Percentiles rank a stretch among this genome's conserved stretches.
These are phyloP conservation scores for Trichoderma pleuroti DNA, from an alignment of 2,329 filamentous ascomycete genomes.

Conservation along the genomic window DNA sequence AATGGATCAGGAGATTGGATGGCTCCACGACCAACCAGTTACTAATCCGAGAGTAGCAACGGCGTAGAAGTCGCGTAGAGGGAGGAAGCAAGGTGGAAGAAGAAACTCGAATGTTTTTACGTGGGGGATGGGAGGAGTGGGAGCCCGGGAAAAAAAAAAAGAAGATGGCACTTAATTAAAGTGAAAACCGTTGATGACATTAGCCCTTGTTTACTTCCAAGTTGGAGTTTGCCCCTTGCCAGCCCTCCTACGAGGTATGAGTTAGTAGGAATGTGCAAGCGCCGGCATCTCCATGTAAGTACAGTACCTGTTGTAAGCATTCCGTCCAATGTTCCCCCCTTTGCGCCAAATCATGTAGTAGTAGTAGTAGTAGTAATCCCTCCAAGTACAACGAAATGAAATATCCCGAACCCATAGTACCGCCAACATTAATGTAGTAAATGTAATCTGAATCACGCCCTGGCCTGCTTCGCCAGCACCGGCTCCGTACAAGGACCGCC, in stretches of 20 bases:
- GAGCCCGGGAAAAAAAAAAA: not conserved
- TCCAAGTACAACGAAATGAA: not conserved
- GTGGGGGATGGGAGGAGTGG: not conserved
- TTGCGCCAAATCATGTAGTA: not conserved
- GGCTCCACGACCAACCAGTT: not conserved
- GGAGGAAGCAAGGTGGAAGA: not conserved
- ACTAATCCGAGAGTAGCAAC: not conserved
- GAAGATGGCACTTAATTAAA: not conserved
- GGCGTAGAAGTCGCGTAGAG: not conserved
- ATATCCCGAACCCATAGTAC: not conserved
- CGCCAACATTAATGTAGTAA: not conserved
- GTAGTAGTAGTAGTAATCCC: not conserved
- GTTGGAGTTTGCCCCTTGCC: not conserved
- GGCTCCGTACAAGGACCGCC: not conserved
- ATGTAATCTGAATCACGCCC: conserved; percentile 2
- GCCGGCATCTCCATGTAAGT: not conserved
- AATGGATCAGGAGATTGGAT: not conserved
- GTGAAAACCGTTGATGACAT: conserved; percentile 4
- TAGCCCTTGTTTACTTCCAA: not conserved
- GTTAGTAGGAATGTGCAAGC: not conserved
- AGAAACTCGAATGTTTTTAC: not conserved
- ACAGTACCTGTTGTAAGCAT: not conserved
- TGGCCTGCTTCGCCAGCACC: conserved; percentile 15
- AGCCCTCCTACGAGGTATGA: not conserved
- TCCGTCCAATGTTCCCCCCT: not conserved